Conservation (phyloP, 73 alveolate species). For the Urostyla sp. region DNA sequence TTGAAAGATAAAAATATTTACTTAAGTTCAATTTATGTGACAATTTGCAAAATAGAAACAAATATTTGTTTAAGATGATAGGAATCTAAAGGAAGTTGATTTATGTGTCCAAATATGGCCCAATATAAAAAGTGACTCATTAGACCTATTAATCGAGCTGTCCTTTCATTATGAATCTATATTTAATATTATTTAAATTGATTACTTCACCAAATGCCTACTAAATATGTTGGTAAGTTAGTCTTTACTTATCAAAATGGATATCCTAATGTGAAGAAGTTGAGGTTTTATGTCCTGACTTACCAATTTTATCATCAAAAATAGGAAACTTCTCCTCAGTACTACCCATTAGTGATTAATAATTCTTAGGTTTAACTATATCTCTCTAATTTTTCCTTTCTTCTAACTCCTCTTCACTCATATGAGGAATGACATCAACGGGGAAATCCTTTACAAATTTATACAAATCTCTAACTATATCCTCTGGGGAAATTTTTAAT, state of each 20-base stretch:
- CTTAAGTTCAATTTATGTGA: constrained; percentile 9
- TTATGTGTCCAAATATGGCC: constrained; percentile 65
- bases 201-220: constrained; percentile 33
- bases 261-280: not conserved
- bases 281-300: not conserved
- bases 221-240: constrained; percentile 14
- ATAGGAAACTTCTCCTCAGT: not conserved
- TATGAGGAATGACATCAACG: constrained; percentile 52
- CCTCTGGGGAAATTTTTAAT: constrained; percentile 40
- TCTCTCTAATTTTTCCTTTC: constrained; percentile 15
- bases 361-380: too few relatives aligned
- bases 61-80: constrained; percentile 54
- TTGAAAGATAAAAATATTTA: too few relatives aligned
- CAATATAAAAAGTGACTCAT: constrained; percentile 67
- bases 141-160: constrained; percentile 65
- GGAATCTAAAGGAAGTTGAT: constrained; percentile 60
- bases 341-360: not conserved
- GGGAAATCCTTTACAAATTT: constrained; percentile 66
- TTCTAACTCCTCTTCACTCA: constrained; percentile 39
- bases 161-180: constrained; percentile 43
- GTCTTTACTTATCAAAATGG: constrained; percentile 15
- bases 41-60: constrained; percentile 37
- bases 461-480: constrained; percentile 48
- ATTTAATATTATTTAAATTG: not conserved
- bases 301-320: not conserved